Evolutionary conservation across 192 early-diverging fungal genomes (phyloP).

Genomic region (Phlyctochytrium arcticum): DNA sequence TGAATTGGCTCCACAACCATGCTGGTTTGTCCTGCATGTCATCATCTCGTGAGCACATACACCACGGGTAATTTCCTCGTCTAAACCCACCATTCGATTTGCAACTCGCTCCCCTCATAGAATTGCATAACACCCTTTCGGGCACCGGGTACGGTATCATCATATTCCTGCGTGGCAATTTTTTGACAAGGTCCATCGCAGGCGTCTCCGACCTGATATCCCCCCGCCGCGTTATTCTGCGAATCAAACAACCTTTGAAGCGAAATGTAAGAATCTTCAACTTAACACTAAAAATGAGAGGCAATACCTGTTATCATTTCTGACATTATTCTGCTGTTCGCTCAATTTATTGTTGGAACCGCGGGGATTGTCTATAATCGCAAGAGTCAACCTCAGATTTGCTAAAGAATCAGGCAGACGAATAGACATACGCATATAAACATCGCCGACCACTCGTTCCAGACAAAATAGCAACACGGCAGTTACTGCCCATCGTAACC

Average conservation of each 20-base stretch:
- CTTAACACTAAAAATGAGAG: not conserved
- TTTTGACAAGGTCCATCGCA: conserved; percentile 21
- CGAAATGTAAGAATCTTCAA: not conserved
- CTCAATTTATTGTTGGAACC: conserved; percentile 39
- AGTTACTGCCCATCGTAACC: too few species aligned
- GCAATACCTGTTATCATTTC: conserved; percentile 22
- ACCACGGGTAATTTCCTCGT: not conserved
- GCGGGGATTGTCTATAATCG: conserved; percentile 34
- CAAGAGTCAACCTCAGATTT: too few species aligned
- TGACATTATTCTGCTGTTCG: conserved; percentile 30
- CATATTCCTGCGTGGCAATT: conserved; percentile 15
- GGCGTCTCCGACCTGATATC: conserved; percentile 33
- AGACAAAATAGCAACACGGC: too few species aligned
- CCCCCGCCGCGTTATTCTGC: conserved; percentile 36
- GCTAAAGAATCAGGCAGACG: too few species aligned
- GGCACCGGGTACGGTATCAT: conserved; percentile 14
- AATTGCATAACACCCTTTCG: conserved; percentile 31
- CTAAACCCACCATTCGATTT: conserved; percentile 27
- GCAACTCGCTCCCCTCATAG: conserved; percentile 27
- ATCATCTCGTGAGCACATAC: not conserved
- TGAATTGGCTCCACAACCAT: conserved; percentile 24
- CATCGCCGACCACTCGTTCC: too few species aligned
- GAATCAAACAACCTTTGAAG: conserved; percentile 27
- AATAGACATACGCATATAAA: too few species aligned
- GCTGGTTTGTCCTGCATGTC: conserved; percentile 20